These are phyloP conservation scores for Aechmea fasciata DNA, from an alignment of 176 grass and related monocot species.

Conservation along the genomic window DNA sequence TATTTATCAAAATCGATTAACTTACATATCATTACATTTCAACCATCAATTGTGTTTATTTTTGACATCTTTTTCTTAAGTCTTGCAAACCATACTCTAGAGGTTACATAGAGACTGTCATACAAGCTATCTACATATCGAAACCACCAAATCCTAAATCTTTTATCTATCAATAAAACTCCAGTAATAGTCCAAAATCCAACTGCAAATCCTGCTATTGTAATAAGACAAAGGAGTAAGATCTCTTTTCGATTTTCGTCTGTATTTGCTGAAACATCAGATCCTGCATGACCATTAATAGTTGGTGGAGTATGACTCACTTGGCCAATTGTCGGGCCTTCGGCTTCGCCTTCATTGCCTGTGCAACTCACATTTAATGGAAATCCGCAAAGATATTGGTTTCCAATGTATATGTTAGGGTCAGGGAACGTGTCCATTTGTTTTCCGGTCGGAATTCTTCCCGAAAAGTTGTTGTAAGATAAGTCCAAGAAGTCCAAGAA, in stretches of 20 bases:
- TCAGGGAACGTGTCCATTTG: too few species aligned
- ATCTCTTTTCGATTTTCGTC: not conserved
- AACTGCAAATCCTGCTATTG: not conserved
- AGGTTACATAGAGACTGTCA: not conserved
- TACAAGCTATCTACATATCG: not conserved
- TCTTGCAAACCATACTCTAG: not conserved
- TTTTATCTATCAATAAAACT: not conserved
- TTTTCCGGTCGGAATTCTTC: too few species aligned
- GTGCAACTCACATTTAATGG: too few species aligned
- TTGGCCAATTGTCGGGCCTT: too few species aligned
- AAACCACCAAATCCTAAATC: not conserved
- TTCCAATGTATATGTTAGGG: too few species aligned
- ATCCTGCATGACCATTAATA: too few species aligned
- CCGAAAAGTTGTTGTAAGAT: too few species aligned
- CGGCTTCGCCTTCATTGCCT: too few species aligned
- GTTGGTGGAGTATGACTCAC: too few species aligned
- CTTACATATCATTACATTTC: not conserved
- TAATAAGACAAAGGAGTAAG: not conserved
- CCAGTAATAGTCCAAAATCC: not conserved
- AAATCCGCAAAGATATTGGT: too few species aligned
- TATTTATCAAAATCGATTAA: not conserved
- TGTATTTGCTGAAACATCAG: too few species aligned
- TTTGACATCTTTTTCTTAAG: not conserved
- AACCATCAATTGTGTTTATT: not conserved
- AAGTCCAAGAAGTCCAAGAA: too few species aligned